Base-by-base conservation (phyloP, 805 yeast species). In the Yamadazyma endophytica region DNA sequence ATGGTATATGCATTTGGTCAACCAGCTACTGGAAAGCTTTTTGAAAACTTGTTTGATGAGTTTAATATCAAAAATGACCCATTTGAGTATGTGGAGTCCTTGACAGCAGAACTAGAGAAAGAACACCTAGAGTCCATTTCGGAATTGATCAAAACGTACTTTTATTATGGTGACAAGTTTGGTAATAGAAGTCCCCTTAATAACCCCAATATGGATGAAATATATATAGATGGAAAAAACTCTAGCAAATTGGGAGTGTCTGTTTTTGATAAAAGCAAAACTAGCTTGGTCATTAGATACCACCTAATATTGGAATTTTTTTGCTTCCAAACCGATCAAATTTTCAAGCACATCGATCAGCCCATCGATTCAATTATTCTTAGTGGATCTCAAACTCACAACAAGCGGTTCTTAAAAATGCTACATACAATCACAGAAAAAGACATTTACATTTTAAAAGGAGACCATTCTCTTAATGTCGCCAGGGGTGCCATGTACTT, bases 161-260 rank as follows among this genome's bases (percentile, higher is more conserved):
- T 70, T 33, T 61, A 64, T 32, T 74, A 73, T 41, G 82, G 82
- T 2, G 81, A 77, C 46, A 61, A 71, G 13, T 58, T 64, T 28
- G 83, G 83, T 1, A 77, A 76, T 43, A 59, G 83, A 46, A 69
- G 77, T 6, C 82, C 82, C 1, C 70, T 55, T 39, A 69, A 64
- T 32, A 74, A 74, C 43, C 61, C 72, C 8, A 29, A 50, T 2
- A 63, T 77, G 70, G 55, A 68, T 31, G 78, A 78, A 21, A 54
- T 64, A 29, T 52, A 60, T 26, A 67, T 74, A 7, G 79, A 77
- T 11, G 78, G 74, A 20, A 50, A 28, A 24, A 58, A 58, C 26
- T 33, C 42, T 9, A 25, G 45, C 11, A 27, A 35, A 8, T 21
- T 26, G 6, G 17, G 16, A 6, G 26, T 33, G 32, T 35, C 26